A percentile compares a stretch with the other conserved stretches of the same genome.
phyloP scores from a whole-genome alignment of 306 rosid species.

The peach (Prunus persica) region DNA sequence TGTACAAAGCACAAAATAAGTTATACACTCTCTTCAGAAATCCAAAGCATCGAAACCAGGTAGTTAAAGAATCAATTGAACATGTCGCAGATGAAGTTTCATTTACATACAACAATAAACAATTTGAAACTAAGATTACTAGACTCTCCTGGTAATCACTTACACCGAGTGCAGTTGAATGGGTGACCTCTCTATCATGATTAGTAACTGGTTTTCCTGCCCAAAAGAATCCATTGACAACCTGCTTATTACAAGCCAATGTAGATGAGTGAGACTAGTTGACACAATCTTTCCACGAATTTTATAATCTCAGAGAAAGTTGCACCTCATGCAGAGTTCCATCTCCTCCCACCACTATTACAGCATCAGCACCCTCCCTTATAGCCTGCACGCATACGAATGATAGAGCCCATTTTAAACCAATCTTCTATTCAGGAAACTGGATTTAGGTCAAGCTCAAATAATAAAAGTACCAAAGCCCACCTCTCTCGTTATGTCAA shows the following conservation, averaged over 20 bases:
- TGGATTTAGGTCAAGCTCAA: conserved; percentile 19
- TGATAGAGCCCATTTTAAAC: conserved; percentile 8
- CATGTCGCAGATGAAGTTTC: conserved; percentile 14
- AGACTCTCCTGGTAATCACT: conserved; percentile 35
- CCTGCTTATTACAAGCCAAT: conserved; percentile 47
- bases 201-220: conserved; percentile 74
- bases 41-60: conserved; percentile 9
- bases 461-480: conserved; percentile 19
- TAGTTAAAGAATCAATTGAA: conserved; percentile 2
- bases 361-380: conserved; percentile 87
- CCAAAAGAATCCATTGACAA: conserved; percentile 97
- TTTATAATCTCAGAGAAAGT: conserved; percentile 4
- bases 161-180: conserved; percentile 95
- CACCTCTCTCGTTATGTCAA: conserved; percentile 93
- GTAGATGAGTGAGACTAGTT: not conserved
- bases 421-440: not conserved
- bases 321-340: conserved; percentile 97
- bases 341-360: conserved; percentile 95
- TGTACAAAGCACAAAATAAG: conserved; percentile 43
- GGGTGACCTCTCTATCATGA: conserved; percentile 48
- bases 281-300: not conserved
- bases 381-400: conserved; percentile 58
- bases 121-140: conserved; percentile 11
- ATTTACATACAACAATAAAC: conserved; percentile 4
- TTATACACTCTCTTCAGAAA: conserved; percentile 19